Evolutionary conservation across 176 grass and related monocot species (phyloP), one percentile per base, ranked within the genome.

Genomic region (Tillandsia leiboldiana): DNA sequence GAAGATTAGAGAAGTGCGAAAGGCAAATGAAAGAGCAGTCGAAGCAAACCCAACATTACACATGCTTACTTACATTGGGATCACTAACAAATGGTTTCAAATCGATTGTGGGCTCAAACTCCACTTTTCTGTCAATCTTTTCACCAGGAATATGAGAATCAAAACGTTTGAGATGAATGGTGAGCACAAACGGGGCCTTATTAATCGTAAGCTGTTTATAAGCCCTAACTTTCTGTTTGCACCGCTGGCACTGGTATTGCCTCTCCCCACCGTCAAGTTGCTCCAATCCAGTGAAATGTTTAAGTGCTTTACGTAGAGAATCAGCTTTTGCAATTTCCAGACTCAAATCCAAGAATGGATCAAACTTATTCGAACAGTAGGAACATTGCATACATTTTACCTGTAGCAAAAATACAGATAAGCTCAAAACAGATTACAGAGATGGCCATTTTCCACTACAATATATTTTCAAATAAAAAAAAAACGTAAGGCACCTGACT

Each of bases 321-420:
- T 86, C 79, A 54, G 87, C 87, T 75, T 90, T 99, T 17, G 68
- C 87, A 82, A 99, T 99, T 85, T 99, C 89, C 71, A 99, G 87
- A 75, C 94, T 99, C 69, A 99, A 83, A 78, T 99, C 94, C 73
- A 93, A 81, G 76, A 99, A 99, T 63, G 94, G 94, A 72, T 99
- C 94, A 66, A 86, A 93, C 70, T 84, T 93, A 59, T 90, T 99
- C 63, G 90, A 99, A 73, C 86, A 93, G 53, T 90, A 84, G 9
- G 64, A 87, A 77, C 94, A 99, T 22, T 73, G 78, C 14, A 68
- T 88, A 80, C 94, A 99, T 88, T 80, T 99, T 58, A 99, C 94
- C 94, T 99, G 87, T 10, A 79, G 70, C 56, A 63, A 15, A 26
- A 33, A 53, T 68, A 77, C n/a, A 33, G 71, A 18, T 67, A 68